Conservation (phyloP, 129 eudicot genomes). For the Tanacetum coccineum region DNA sequence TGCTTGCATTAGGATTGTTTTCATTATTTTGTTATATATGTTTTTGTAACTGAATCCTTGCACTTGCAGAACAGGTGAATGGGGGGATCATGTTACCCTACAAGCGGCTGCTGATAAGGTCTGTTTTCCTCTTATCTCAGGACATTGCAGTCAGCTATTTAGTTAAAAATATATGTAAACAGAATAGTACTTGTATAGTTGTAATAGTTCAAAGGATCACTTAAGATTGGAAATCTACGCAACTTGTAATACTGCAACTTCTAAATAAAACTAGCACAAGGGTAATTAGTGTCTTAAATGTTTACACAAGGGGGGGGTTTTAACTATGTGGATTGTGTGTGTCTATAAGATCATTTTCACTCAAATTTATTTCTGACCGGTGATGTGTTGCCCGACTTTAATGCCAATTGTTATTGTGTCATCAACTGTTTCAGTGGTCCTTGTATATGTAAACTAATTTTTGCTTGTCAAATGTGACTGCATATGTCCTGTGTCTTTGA, state of each 20-base stretch:
- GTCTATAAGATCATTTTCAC: slow-evolving; percentile 7
- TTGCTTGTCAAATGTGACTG: neutral
- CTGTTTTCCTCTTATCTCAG: slow-evolving; percentile 8
- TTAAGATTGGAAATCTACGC: neutral
- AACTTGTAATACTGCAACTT: neutral
- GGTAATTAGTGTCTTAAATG: neutral
- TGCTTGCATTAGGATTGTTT: neutral
- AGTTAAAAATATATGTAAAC: neutral
- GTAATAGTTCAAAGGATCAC: neutral
- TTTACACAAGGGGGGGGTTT: neutral
- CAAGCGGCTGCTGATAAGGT: slow-evolving; percentile 95
- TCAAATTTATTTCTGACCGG: slow-evolving; percentile 11
- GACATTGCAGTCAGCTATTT: too few relatives aligned
- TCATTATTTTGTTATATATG: slow-evolving; percentile 6
- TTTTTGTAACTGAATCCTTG: slow-evolving; percentile 27
- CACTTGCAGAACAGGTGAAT: slow-evolving; percentile 64
- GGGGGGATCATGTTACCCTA: slow-evolving; percentile 87
- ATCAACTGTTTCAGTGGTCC: neutral
- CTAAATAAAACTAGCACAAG: neutral
- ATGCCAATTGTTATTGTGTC: neutral
- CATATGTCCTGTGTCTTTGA: too few relatives aligned
- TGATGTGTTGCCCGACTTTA: slow-evolving; percentile 9
- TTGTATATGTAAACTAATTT: neutral
- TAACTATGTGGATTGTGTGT: neutral
- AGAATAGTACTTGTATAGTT: neutral